These are phyloP conservation scores for Cytospora chrysosperma DNA, from an alignment of 2,329 filamentous ascomycete species.

Conservation along the genomic window DNA sequence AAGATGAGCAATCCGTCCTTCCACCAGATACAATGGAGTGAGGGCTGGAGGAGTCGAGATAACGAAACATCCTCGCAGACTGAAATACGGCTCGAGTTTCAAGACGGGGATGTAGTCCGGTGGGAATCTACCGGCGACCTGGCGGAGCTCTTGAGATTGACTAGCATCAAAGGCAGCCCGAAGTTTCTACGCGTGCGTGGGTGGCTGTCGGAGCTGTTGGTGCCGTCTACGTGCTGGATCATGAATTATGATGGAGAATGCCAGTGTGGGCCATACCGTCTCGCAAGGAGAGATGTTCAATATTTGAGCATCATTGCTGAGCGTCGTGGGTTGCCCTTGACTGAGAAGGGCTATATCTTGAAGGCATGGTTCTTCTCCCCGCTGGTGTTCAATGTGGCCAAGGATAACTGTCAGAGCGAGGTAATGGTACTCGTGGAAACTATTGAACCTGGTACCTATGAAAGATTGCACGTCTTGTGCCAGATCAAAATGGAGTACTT, in stretches of 20 bases:
- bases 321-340: slow-evolving; percentile 3
- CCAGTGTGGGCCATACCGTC: slow-evolving; percentile 11
- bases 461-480: slow-evolving; percentile 6
- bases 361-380: slow-evolving; percentile 14
- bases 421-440: slow-evolving; percentile 8
- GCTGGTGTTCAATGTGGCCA: neutral
- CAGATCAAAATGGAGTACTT: slow-evolving; percentile 12
- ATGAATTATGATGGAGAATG: slow-evolving; percentile 9
- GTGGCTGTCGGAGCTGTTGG: neutral
- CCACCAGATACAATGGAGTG: slow-evolving; percentile 12
- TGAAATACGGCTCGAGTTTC: slow-evolving; percentile 1
- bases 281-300: slow-evolving; percentile 4
- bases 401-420: slow-evolving; percentile 8
- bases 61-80: slow-evolving; percentile 8
- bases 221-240: slow-evolving; percentile 12
- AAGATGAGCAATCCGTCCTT: neutral
- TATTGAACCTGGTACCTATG: neutral
- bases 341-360: neutral
- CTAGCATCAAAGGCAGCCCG: neutral
- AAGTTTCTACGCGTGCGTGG: neutral
- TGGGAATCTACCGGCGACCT: neutral
- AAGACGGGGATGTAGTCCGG: neutral
- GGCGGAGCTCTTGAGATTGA: neutral
- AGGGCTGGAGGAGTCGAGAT: neutral
- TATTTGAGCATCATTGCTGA: slow-evolving; percentile 9